Percentiles rank a stretch among this genome's conserved stretches.
Conservation (phyloP, 139 green algal species). For the Limnomonas spitsbergensis region DNA sequence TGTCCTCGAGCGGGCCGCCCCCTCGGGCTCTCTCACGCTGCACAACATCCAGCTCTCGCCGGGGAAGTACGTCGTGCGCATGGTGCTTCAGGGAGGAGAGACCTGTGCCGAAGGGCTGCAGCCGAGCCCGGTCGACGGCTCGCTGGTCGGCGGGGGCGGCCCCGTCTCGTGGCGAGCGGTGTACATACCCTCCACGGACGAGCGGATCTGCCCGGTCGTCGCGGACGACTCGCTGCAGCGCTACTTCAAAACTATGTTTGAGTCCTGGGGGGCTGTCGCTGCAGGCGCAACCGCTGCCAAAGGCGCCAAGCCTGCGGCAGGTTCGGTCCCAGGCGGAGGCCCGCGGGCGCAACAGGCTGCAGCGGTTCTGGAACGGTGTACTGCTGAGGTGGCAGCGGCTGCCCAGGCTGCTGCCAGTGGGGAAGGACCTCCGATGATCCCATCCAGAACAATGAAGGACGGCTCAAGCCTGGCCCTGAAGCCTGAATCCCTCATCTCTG, state of each 20-base stretch:
- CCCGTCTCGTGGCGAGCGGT: constrained; percentile 21
- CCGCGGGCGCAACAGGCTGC: neutral
- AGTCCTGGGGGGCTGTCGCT: constrained; percentile 42
- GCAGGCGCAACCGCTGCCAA: constrained; percentile 6
- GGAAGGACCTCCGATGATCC: neutral
- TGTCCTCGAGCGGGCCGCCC: neutral
- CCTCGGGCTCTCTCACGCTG: constrained; percentile 8
- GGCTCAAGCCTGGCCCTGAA: constrained; percentile 8
- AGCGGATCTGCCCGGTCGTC: constrained; percentile 41
- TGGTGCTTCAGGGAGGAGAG: constrained; percentile 17
- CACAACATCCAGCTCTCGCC: constrained; percentile 29
- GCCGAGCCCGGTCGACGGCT: constrained; percentile 22
- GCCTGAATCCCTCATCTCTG: neutral
- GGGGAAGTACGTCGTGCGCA: constrained; percentile 47
- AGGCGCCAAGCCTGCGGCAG: neutral
- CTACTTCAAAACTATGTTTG: constrained; percentile 42
- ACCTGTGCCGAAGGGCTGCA: constrained; percentile 36
- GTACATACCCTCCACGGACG: constrained; percentile 38
- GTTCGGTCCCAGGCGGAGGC: neutral
- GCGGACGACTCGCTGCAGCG: constrained; percentile 40
- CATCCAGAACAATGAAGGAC: constrained; percentile 22
- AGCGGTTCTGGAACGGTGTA: neutral
- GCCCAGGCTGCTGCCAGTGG: neutral
- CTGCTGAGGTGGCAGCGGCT: no score
- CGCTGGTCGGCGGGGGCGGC: neutral